These are phyloP conservation scores for Eimeria necatrix DNA, from an alignment of 169 alveolate genomes.

Conservation along the genomic window DNA sequence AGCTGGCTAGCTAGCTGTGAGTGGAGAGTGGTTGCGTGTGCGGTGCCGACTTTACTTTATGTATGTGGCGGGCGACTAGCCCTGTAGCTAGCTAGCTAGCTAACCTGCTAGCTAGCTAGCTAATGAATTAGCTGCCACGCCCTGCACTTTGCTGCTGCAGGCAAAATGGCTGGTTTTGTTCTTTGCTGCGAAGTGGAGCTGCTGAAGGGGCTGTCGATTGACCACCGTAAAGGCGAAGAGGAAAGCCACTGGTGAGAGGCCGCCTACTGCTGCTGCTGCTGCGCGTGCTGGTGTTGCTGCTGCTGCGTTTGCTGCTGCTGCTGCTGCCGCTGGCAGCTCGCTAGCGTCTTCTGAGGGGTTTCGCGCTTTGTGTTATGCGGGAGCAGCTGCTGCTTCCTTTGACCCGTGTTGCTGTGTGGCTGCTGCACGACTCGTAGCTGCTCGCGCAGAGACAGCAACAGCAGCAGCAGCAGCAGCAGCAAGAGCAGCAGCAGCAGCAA, in stretches of 20 bases:
- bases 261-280: not conserved
- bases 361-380: not conserved
- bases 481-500: too few relatives aligned
- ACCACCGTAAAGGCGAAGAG: slow-evolving; percentile 20
- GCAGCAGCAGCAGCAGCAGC: too few relatives aligned
- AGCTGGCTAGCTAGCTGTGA: too few relatives aligned
- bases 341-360: not conserved
- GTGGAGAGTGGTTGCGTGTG: too few relatives aligned
- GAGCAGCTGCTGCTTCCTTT: not conserved
- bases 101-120: not conserved
- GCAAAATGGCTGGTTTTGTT: slow-evolving; percentile 63
- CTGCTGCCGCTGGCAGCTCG: not conserved
- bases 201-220: slow-evolving; percentile 54
- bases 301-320: not conserved
- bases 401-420: not conserved
- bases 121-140: not conserved
- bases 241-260: slow-evolving; percentile 33
- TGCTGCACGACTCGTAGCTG: not conserved
- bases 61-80: not conserved
- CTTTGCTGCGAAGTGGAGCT: slow-evolving; percentile 73
- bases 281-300: not conserved
- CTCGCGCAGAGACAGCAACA: too few relatives aligned
- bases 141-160: not conserved
- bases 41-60: too few relatives aligned
- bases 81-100: not conserved